Base-by-base conservation (phyloP, 495 filamentous ascomycete species). In the Choiromyces venosus region DNA sequence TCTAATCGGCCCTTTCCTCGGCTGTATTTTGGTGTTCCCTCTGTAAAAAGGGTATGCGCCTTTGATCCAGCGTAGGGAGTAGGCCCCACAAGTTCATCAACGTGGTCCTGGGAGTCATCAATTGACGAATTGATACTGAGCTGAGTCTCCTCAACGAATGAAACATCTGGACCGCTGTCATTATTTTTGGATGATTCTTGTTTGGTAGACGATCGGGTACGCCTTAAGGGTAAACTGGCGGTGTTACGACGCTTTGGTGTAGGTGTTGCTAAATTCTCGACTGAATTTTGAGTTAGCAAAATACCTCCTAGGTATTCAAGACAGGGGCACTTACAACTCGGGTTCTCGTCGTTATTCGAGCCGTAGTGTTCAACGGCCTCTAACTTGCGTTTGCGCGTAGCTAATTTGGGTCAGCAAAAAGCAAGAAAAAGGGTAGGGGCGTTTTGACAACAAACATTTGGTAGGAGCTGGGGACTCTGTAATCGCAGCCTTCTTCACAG, bases 31-130 rank as follows among this genome's bases (percentile, higher is more conserved):
- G 52, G 52, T 33, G 52, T 61, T 61, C 25, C 52, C 10, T 61
- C 52, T 16, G 25, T 33, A 29, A 61, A 61, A 61, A 61, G 25
- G 52, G 52, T 61, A 61, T 61, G 52, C 25, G 52, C 52, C 52
- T 61, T 61, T 12, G 52, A 61, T 25, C 75, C 75, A 29, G 74
- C 74, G 69, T 77, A 77, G 2, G 70, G 75, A n/a, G 75, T 77
- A 35, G 74, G 69, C n/a, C 74, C 69, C 66, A 77, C 75, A n/a
- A 77, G 52, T 29, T 77, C 75, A 39, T 76, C 75, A 21, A 76
- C 65, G 14, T 64, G 71, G 4, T 68, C 66, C 18, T 75, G 69
- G 29, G 69, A 69, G n/a, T 77, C 74, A 0, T 56, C 66, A 29
- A 69, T 72, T 21, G 75, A 77, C 18, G 75, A 77, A 14, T 70